Conservation (phyloP, 768 basidiomycete species). For the Termitomyces titanicus region DNA sequence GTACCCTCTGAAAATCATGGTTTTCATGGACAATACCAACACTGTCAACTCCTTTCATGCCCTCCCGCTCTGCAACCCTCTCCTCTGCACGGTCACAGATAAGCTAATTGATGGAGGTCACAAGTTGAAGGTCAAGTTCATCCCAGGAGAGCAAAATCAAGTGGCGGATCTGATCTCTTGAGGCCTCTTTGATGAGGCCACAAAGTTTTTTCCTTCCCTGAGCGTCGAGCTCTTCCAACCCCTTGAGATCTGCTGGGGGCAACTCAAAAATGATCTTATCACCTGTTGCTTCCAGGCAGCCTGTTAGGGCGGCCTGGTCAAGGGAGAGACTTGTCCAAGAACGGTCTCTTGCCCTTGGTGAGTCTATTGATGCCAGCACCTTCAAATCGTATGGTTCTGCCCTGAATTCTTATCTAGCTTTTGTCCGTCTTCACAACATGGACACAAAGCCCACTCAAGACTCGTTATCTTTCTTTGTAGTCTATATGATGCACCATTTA, state of each 20-base stretch:
- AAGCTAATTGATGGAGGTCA: constrained; percentile 5
- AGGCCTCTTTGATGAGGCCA: neutral
- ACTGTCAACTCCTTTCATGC: constrained; percentile 10
- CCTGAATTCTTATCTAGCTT: constrained; percentile 23
- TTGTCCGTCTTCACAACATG: constrained; percentile 24
- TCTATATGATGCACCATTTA: constrained; percentile 1
- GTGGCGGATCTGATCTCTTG: constrained; percentile 19
- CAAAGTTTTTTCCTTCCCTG: neutral
- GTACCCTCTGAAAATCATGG: constrained; percentile 3
- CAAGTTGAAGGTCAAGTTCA: constrained; percentile 12
- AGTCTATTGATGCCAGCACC: constrained; percentile 19
- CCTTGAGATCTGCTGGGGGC: constrained; percentile 27
- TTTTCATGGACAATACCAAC: constrained; percentile 23
- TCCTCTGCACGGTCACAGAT: constrained; percentile 15
- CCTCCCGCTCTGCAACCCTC: constrained; percentile 11
- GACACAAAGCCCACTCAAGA: constrained; percentile 27
- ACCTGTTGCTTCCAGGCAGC: constrained; percentile 25
- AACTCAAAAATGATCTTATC: constrained; percentile 14
- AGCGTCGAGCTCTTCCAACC: constrained; percentile 10
- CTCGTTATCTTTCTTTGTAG: constrained; percentile 17
- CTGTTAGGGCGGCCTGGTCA: constrained; percentile 29
- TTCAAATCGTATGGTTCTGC: constrained; percentile 23
- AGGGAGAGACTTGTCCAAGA: constrained; percentile 26
- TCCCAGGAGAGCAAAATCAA: constrained; percentile 15
- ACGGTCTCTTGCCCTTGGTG: constrained; percentile 19